Evolutionary conservation across 495 filamentous ascomycete genomes (phyloP), one percentile per base, ranked within the genome.

Genomic region (Talaromyces ruber): DNA sequence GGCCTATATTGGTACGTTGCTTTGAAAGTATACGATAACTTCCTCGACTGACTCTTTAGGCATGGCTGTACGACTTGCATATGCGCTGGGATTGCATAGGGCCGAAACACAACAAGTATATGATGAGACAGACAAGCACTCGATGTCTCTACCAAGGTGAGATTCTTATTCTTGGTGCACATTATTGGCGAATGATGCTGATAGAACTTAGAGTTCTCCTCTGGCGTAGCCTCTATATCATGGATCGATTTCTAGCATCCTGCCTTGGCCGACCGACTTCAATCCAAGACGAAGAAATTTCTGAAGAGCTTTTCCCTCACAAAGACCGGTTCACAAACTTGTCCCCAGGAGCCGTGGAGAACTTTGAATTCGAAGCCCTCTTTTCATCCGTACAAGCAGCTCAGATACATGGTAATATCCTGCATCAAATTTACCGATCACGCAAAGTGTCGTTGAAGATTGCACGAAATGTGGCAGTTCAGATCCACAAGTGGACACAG

Each of bases 211-310:
- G 84, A 51, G 75, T 76, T 18, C 85, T 82, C 39, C 67, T 88
- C 3, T 86, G 83, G 85, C 78, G 82, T 61, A 83, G 80, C 30
- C 66, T 88, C 29, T 88, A 84, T 64, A 73, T 88, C 32, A 73
- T 87, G 22, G 85, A 88, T 66, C 78, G 84, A 24, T 85, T 87
- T 58, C 72, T 87, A 21, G 76, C 83, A 14, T 80, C 80, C 16
- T 82, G 81, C 8, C 71, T 88, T 2, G 84, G 84, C 16, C 79
- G 83, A 26, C 84, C 85, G 0, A 81, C 81, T 29, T 77, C 82
- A 25, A 88, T 88, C 24, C 76, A 76, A n/a, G 81, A 86, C 63
- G 81, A 84, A 39, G 84, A 86, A 64, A 86, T 83, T 70, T 84
- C 78, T 32, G 80, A 76, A 8, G 71, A 78, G 47, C 73, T 72